Conservation (phyloP, 768 basidiomycete genomes). For the Atractiella rhizophila region DNA sequence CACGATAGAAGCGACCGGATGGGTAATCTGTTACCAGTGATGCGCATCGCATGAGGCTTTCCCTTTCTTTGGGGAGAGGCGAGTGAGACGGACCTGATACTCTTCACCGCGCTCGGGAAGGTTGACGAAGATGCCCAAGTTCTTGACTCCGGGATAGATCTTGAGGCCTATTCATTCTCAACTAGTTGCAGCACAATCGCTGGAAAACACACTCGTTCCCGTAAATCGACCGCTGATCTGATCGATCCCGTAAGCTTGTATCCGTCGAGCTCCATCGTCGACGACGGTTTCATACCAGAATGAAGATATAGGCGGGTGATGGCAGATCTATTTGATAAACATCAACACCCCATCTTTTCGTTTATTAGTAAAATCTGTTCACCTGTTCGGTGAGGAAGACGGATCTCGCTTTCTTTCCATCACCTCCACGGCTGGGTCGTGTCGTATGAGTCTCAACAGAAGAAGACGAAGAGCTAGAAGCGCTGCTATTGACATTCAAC, state of each 20-base stretch:
- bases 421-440: no score
- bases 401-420: slow-evolving; percentile 10
- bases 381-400: slow-evolving; percentile 17
- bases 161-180: slow-evolving; percentile 33
- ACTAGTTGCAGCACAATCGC: slow-evolving; percentile 1
- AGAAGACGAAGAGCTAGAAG: no score
- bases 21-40: slow-evolving; percentile 48
- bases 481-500: no score
- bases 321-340: no score
- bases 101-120: slow-evolving; percentile 53
- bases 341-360: no score
- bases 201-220: slow-evolving; percentile 34
- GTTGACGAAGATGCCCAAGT: slow-evolving; percentile 66
- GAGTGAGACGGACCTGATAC: slow-evolving; percentile 28
- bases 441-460: no score
- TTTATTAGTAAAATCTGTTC: slow-evolving; percentile 22
- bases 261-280: not conserved
- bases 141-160: slow-evolving; percentile 53
- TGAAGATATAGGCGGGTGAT: slow-evolving; percentile 74
- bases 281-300: slow-evolving; percentile 11
- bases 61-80: no score
- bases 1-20: slow-evolving; percentile 70
- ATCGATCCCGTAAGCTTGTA: slow-evolving; percentile 39
- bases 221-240: slow-evolving; percentile 83
- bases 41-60: no score